These are phyloP conservation scores for Pyrrhoderma lamaoense DNA, from an alignment of 1,284 basidiomycete genomes.

Conservation along the genomic window DNA sequence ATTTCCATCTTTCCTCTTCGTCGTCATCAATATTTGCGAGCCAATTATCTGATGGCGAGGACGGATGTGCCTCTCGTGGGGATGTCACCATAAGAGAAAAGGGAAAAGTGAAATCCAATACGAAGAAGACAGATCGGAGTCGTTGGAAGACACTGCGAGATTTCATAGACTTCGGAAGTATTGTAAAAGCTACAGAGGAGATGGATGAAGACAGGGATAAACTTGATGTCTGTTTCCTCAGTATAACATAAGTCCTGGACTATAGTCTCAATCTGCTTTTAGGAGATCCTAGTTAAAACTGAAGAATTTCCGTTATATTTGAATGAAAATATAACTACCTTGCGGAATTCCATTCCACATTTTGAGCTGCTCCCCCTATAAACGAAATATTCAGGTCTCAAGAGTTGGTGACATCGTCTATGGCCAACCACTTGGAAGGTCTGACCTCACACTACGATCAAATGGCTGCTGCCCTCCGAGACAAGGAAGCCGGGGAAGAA, in stretches of 20 bases:
- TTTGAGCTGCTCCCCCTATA: conserved; percentile 34
- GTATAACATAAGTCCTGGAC: too few species aligned
- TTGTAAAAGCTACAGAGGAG: conserved; percentile 64
- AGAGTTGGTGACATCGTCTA: conserved; percentile 46
- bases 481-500: conserved; percentile 56
- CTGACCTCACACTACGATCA: conserved; percentile 66
- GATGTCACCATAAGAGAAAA: not conserved
- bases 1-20: conserved; percentile 58
- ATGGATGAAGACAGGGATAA: conserved; percentile 59
- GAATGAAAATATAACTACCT: conserved; percentile 42
- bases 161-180: conserved; percentile 72
- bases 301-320: conserved; percentile 61
- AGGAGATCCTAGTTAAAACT: conserved; percentile 57
- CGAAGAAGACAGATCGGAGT: conserved; percentile 37
- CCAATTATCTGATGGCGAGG: conserved; percentile 42
- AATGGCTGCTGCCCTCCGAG: conserved; percentile 58
- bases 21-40: conserved; percentile 71
- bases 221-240: too few species aligned
- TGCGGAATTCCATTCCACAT: conserved; percentile 45
- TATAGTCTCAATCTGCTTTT: too few species aligned
- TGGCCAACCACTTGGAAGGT: conserved; percentile 68
- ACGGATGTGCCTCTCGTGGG: conserved; percentile 14
- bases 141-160: conserved; percentile 75
- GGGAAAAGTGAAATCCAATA: conserved; percentile 19
- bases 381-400: conserved; percentile 47